Evolutionary conservation across 192 early-diverging fungal species (phyloP), one percentile per base, ranked within the genome.

Genomic region (Dissophora ornata): DNA sequence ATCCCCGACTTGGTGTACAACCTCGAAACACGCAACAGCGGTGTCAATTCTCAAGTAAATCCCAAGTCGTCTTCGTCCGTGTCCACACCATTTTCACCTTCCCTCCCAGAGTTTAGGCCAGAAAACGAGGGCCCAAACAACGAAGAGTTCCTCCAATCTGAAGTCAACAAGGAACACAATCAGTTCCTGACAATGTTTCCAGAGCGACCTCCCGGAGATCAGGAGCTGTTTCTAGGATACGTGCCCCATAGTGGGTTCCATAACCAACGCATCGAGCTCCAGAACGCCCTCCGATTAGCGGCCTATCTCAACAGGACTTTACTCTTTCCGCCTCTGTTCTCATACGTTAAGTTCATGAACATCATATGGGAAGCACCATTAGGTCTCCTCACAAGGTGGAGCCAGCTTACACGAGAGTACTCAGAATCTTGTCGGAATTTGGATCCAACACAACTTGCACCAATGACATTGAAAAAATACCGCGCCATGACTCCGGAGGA

Each of bases 221-320:
- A 49, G 24, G 65, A 67, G 42, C 71, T 66, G 25, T 85, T 71
- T 34, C 44, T 85, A 12, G 58, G 71, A 6, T 85, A 80, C 52
- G 32, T 83, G 29, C 82, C 80, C 12, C 84, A 85, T 22, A 80
- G 77, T 40, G 84, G 84, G 0, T 80, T 83, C 38, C 80, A 83
- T 26, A 85, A 85, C 59, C 84, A 85, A 51, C 77, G 84, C 13
- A 85, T 81, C 10, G 57, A 71, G 13, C 48, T 81, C 10, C 58
- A 71, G 22, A 83, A 81, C 46, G 84, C 82, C 4, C 48, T 85
- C 3, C 64, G 66, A 5, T 40, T 85, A n/a, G 67, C 84, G 5
- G 58, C 62, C 24, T 53, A 54, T 24, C 46, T 80, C 12, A 83
- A 83, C 32, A 40, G 84, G 48, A 85, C 84, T 5, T 47, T 85